Base-by-base conservation (phyloP, 2,329 filamentous ascomycete species). In the Diaporthe nobilis region DNA sequence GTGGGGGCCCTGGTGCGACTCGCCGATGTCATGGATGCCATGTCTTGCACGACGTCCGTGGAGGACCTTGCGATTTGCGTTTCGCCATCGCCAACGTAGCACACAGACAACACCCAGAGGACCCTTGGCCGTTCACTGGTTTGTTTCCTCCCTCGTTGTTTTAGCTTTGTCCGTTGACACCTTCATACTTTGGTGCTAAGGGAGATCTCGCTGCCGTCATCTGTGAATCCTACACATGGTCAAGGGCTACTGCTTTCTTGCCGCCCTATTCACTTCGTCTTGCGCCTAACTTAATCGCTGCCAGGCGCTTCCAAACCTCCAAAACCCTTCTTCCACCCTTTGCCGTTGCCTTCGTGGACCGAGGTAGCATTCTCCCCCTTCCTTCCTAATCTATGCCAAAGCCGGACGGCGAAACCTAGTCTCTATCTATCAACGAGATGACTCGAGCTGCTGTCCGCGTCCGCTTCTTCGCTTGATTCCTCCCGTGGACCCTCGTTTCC, bases 11-110 rank as follows among this genome's bases (percentile, higher is more conserved):
- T 70, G 65, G 34, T 70, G 65, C 49, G 65, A 70, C 65, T 70
- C 49, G 65, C 65, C 65, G 13, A 42, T 55, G 49, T 37, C 65
- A 70, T 70, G 65, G 65, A 55, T 70, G 34, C 65, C 65, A 70
- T 70, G 65, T 70, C 65, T 55, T 70, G 65, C n/a, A n/a, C 34
- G 13, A 39, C 65, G 34, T 42, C 65, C 65, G 65, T 42, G 49
- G 47, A 55, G 49, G 34, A 55, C 65, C 49, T 70, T 70, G 65
- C 65, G 65, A 70, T 70, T 55, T 70, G 65, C 65, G 65, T 70
- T 70, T 70, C 65, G 65, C 65, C 65, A 70, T 70, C 65, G 49
- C 65, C 65, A 70, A 55, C 31, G 65, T 70, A 70, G 65, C 65
- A 70, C 65, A 55, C 47, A 55, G 49, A 39, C 47, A 42, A 28